Percentiles rank a stretch among this genome's conserved stretches.
These are phyloP conservation scores for Solanum bulbocastanum DNA, from an alignment of 257 asterid genomes.

Conservation along the genomic window DNA sequence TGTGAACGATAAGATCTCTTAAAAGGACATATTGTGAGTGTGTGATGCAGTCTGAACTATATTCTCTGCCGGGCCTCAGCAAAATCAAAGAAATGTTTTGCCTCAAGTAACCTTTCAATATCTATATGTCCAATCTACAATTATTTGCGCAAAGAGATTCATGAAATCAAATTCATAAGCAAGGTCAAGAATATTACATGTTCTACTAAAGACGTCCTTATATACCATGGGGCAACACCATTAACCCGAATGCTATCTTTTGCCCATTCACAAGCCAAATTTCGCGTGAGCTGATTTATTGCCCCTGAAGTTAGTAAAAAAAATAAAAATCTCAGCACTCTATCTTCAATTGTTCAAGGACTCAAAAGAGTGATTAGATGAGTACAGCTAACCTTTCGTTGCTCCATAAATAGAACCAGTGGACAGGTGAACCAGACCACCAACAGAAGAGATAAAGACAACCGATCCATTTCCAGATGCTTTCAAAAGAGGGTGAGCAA, in stretches of 20 bases:
- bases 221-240: slow-evolving; percentile 89
- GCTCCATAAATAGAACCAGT: slow-evolving; percentile 92
- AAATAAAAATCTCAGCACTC: neutral
- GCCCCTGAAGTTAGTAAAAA: slow-evolving; percentile 47
- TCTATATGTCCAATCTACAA: neutral
- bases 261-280: slow-evolving; percentile 98
- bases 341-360: neutral
- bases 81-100: neutral
- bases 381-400: slow-evolving; percentile 49
- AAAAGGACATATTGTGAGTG: neutral
- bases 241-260: slow-evolving; percentile 85
- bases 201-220: slow-evolving; percentile 74
- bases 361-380: neutral
- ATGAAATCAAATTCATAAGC: neutral
- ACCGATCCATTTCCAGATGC: slow-evolving; percentile 66
- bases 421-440: slow-evolving; percentile 52
- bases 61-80: neutral
- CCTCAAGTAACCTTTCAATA: neutral
- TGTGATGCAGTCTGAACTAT: neutral
- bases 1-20: neutral
- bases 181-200: slow-evolving; percentile 30
- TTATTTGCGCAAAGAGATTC: neutral
- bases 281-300: slow-evolving; percentile 78
- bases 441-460: slow-evolving; percentile 85
- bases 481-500: slow-evolving; percentile 75